These are phyloP conservation scores for Paecilomyces sp. DNA, from an alignment of 2,329 filamentous ascomycete genomes.

Conservation along the genomic window DNA sequence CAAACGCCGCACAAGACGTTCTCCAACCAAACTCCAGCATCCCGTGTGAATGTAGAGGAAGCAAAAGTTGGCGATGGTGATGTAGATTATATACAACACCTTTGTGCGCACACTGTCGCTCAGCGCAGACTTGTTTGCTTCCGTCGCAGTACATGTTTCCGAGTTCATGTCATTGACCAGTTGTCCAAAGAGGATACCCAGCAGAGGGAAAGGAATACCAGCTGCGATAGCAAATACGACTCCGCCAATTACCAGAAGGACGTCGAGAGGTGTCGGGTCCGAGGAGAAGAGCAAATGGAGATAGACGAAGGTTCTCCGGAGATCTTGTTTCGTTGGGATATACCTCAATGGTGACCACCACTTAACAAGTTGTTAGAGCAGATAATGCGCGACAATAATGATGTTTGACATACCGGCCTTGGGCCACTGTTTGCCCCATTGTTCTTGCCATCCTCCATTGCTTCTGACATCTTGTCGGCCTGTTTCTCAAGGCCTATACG, in stretches of 20 bases:
- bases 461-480: neutral
- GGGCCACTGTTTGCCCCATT: neutral
- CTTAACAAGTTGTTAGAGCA: neutral
- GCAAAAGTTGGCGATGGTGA: constrained; percentile 56
- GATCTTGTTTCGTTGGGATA: neutral
- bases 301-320: neutral
- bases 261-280: constrained; percentile 9
- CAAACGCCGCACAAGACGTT: constrained; percentile 56
- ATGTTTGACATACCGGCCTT: neutral
- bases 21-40: constrained; percentile 59
- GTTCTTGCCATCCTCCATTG: neutral
- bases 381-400: neutral
- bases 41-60: constrained; percentile 58
- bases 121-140: constrained; percentile 6
- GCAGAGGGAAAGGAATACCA: constrained; percentile 29
- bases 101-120: constrained; percentile 38
- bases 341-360: neutral
- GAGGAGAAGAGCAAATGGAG: constrained; percentile 6
- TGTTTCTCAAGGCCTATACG: neutral
- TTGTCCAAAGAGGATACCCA: constrained; percentile 32
- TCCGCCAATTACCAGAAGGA: constrained; percentile 12
- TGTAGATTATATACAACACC: constrained; percentile 56
- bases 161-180: constrained; percentile 26
- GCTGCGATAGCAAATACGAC: constrained; percentile 19
- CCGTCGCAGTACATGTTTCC: constrained; percentile 15